These are phyloP conservation scores for Stylonectria norvegica DNA, from an alignment of 2,329 filamentous ascomycete genomes.

Conservation along the genomic window DNA sequence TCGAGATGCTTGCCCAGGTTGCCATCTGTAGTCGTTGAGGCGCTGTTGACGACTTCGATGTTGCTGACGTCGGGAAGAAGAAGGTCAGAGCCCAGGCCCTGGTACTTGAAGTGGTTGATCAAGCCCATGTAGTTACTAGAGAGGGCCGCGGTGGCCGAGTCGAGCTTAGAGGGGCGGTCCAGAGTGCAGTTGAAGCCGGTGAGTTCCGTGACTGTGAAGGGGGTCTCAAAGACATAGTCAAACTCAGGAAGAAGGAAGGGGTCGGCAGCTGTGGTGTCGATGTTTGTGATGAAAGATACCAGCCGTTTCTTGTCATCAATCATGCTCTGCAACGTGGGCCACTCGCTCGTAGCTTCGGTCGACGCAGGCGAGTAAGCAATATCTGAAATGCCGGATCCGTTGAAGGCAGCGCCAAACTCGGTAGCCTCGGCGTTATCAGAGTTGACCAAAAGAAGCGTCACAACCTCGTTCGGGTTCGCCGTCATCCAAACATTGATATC, in stretches of 20 bases:
- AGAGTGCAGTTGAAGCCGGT: conserved; percentile 70
- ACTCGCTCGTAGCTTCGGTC: conserved; percentile 43
- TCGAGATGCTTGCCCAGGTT: conserved; percentile 52
- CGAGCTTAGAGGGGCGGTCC: conserved; percentile 57
- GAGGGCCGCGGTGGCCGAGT: conserved; percentile 50
- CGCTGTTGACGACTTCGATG: conserved; percentile 63
- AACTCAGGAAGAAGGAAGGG: conserved; percentile 64
- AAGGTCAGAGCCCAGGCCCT: conserved; percentile 50
- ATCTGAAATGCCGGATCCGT: conserved; percentile 55
- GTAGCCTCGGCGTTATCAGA: conserved; percentile 55
- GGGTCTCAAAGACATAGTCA: conserved; percentile 68
- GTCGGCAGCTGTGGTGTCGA: conserved; percentile 38
- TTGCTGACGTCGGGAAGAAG: conserved; percentile 58
- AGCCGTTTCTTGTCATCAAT: conserved; percentile 63
- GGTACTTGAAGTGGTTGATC: conserved; percentile 78
- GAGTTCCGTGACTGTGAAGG: conserved; percentile 60
- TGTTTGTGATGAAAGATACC: conserved; percentile 64
- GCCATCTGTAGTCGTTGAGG: conserved; percentile 51
- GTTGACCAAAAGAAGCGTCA: conserved; percentile 73
- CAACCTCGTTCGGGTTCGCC: conserved; percentile 67
- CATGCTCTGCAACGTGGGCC: conserved; percentile 70
- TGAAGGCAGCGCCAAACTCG: conserved; percentile 53
- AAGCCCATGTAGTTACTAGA: conserved; percentile 62
- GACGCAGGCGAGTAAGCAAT: conserved; percentile 58
- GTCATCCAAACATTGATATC: conserved; percentile 68